phyloP scores from a whole-genome alignment of 1,139 yeast species.

The Kluyveromyces sp. region DNA sequence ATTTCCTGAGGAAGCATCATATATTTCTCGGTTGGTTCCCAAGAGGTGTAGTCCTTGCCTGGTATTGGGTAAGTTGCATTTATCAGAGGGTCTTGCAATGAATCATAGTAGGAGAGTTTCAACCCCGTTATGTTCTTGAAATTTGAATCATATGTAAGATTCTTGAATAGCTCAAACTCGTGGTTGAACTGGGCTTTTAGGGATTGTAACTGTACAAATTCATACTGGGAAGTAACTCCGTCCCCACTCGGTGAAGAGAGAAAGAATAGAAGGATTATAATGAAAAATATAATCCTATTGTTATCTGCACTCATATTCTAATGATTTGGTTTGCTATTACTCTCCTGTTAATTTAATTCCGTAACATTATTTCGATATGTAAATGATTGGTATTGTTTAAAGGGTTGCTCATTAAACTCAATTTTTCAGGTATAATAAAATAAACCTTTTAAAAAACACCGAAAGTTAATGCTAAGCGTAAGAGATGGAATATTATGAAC shows the following conservation, averaged over 20 bases:
- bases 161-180: conserved; percentile 31
- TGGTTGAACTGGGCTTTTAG: conserved; percentile 17
- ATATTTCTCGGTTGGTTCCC: conserved; percentile 46
- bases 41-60: conserved; percentile 37
- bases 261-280: conserved; percentile 30
- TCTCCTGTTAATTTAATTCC: no score
- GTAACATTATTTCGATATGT: no score
- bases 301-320: conserved; percentile 25
- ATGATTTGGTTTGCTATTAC: neutral
- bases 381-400: neutral
- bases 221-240: conserved; percentile 35
- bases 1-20: conserved; percentile 57
- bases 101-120: conserved; percentile 53
- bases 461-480: neutral
- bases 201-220: conserved; percentile 23
- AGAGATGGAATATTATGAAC: no score
- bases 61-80: conserved; percentile 54
- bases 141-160: conserved; percentile 43
- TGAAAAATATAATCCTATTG: conserved; percentile 24
- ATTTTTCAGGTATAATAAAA: no score
- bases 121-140: conserved; percentile 74
- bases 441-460: neutral
- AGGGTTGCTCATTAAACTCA: neutral
- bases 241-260: conserved; percentile 59
- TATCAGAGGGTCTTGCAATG: conserved; percentile 35